phyloP scores from a whole-genome alignment of 805 yeast genomes.

The Vanderwaltozyma yarrowii region DNA sequence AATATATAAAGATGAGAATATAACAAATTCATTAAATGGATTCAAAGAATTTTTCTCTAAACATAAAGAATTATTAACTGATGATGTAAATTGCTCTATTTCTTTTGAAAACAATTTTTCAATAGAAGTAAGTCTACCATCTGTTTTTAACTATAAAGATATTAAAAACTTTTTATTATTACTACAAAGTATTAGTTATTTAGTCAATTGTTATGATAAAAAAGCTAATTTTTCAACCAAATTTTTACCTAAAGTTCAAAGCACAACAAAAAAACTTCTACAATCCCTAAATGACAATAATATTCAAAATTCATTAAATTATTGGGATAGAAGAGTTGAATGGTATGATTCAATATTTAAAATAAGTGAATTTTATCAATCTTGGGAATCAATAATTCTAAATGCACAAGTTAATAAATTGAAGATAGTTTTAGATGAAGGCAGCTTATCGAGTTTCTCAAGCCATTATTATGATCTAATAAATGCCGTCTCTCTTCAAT shows the following conservation, averaged over 20 bases:
- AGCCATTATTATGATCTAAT: background rate
- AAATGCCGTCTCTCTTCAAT: background rate
- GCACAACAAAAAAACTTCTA: conserved; percentile 12
- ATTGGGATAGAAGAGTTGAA: conserved; percentile 5
- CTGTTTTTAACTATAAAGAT: conserved; percentile 18
- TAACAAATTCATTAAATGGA: conserved; percentile 17
- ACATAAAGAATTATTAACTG: conserved; percentile 7
- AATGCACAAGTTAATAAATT: background rate
- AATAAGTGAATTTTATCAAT: conserved; percentile 15
- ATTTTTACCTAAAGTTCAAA: conserved; percentile 22
- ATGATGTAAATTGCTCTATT: conserved; percentile 4
- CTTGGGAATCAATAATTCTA: conserved; percentile 15
- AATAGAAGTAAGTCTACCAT: conserved; percentile 10
- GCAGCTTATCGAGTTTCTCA: too few relatives aligned
- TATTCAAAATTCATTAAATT: conserved; percentile 4
- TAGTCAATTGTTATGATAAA: conserved; percentile 25
- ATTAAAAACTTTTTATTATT: conserved; percentile 20
- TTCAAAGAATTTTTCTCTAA: conserved; percentile 18
- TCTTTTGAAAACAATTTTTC: conserved; percentile 7
- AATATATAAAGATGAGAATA: conserved; percentile 21
- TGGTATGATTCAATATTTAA: conserved; percentile 14
- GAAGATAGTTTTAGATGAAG: background rate
- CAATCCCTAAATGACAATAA: conserved; percentile 2
- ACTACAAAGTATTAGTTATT: conserved; percentile 26
- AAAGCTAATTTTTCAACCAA: conserved; percentile 22